phyloP scores from a whole-genome alignment of 192 early-diverging fungal genomes.

The Podila epicladia region DNA sequence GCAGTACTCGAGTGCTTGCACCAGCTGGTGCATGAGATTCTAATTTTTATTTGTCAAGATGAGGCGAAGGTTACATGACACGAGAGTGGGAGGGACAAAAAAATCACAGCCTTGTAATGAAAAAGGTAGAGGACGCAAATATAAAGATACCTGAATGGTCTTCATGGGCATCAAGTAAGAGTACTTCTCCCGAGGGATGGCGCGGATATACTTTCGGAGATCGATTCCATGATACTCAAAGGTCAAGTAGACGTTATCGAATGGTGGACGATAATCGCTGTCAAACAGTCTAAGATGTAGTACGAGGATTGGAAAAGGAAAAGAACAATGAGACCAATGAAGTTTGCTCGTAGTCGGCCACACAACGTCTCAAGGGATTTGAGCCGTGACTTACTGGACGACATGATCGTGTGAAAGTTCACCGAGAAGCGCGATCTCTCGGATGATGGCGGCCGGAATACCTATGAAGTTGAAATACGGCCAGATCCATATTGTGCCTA shows the following conservation, averaged over 20 bases:
- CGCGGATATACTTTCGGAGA: slow-evolving; percentile 2
- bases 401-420: slow-evolving; percentile 79
- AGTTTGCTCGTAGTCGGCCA: background rate
- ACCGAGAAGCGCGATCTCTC: slow-evolving; percentile 83
- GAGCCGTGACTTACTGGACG: slow-evolving; percentile 66
- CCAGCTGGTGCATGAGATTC: slow-evolving; percentile 75
- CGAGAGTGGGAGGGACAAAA: too few relatives aligned
- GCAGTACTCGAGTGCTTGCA: slow-evolving; percentile 89
- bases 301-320: background rate
- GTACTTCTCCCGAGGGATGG: background rate
- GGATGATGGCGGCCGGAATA: slow-evolving; percentile 75
- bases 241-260: slow-evolving; percentile 82
- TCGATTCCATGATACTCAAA: slow-evolving; percentile 90
- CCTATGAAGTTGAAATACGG: slow-evolving; percentile 62
- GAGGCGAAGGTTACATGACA: too few relatives aligned
- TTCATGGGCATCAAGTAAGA: background rate
- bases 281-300: background rate
- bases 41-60: too few relatives aligned
- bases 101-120: too few relatives aligned
- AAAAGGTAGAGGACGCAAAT: too few relatives aligned
- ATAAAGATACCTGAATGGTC: slow-evolving; percentile 3
- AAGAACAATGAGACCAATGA: background rate
- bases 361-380: slow-evolving; percentile 29
- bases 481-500: background rate
- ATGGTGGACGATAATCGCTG: slow-evolving; percentile 59